Evolutionary conservation across 257 asterid species (phyloP).

Genomic region (Solanum gracilifrons): DNA sequence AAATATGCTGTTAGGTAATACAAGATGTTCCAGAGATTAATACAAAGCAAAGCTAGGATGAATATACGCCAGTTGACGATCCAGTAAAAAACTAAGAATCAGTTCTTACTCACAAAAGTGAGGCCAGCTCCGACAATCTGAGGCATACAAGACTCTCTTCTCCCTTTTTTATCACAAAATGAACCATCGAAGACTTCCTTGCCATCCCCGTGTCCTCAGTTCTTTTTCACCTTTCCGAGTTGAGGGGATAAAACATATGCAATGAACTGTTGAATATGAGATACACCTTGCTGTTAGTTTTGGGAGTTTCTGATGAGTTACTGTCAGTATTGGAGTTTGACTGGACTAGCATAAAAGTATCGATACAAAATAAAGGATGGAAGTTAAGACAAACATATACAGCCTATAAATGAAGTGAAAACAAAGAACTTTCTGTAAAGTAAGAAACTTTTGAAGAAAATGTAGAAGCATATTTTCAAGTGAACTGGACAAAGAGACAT

Average conservation of each 20-base stretch:
- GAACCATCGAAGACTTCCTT: neutral
- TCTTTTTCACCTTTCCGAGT: neutral
- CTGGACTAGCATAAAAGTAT: neutral
- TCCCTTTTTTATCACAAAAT: neutral
- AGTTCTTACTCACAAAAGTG: neutral
- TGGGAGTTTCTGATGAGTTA: neutral
- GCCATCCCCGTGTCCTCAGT: neutral
- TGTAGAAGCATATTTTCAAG: slow-evolving; percentile 26
- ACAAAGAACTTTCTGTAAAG: neutral
- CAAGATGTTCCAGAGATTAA: neutral
- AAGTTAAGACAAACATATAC: neutral
- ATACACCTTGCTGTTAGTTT: neutral
- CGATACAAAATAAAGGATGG: neutral
- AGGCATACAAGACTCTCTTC: neutral
- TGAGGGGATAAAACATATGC: neutral
- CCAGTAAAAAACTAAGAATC: neutral
- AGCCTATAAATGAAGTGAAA: neutral
- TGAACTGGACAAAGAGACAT: slow-evolving; percentile 32
- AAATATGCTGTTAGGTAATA: neutral
- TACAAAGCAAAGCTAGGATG: neutral
- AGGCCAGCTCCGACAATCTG: neutral
- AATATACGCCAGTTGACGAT: neutral
- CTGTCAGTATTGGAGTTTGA: neutral
- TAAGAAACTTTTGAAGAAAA: slow-evolving; percentile 7
- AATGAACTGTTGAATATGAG: neutral